Percentiles rank a stretch among this genome's conserved stretches.
Evolutionary conservation across 768 basidiomycete species (phyloP).

Genomic region (Lepiota brunneoincarnata): DNA sequence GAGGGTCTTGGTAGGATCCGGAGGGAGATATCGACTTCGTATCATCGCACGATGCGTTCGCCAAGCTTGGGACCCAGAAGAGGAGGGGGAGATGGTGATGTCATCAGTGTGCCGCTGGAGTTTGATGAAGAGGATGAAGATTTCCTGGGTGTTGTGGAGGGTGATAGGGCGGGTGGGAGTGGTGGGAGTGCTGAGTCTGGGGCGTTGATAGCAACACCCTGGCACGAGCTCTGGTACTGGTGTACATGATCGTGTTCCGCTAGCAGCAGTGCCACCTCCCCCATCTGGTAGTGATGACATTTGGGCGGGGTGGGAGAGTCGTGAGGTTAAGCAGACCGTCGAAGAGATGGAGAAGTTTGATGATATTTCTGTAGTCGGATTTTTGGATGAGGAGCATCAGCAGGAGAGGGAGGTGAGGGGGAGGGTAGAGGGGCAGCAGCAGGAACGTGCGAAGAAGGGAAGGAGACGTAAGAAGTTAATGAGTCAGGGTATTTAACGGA

Average conservation of each 20-base stretch:
- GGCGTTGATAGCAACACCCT: slow-evolving; percentile 14
- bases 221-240: slow-evolving; percentile 27
- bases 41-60: slow-evolving; percentile 34
- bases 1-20: slow-evolving; percentile 60
- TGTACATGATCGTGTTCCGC: slow-evolving; percentile 32
- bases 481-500: background rate
- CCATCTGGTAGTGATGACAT: slow-evolving; percentile 22
- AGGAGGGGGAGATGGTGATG: slow-evolving; percentile 14
- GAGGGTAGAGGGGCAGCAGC: background rate
- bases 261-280: slow-evolving; percentile 11
- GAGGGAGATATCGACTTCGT: slow-evolving; percentile 46
- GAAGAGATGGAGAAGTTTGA: slow-evolving; percentile 53
- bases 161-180: slow-evolving; percentile 18
- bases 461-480: background rate
- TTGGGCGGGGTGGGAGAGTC: slow-evolving; percentile 43
- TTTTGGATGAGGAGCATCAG: slow-evolving; percentile 38
- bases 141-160: slow-evolving; percentile 28
- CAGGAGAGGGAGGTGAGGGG: slow-evolving; percentile 8
- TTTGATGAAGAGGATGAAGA: slow-evolving; percentile 75
- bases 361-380: slow-evolving; percentile 40
- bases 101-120: slow-evolving; percentile 43
- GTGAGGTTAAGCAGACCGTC: slow-evolving; percentile 41
- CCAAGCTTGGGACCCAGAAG: slow-evolving; percentile 32
- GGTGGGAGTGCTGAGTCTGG: slow-evolving; percentile 29
- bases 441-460: background rate